A percentile compares a stretch with the other conserved stretches of the same genome.
Evolutionary conservation across 2,329 filamentous ascomycete genomes (phyloP).

Genomic region (Penicillium sp.): DNA sequence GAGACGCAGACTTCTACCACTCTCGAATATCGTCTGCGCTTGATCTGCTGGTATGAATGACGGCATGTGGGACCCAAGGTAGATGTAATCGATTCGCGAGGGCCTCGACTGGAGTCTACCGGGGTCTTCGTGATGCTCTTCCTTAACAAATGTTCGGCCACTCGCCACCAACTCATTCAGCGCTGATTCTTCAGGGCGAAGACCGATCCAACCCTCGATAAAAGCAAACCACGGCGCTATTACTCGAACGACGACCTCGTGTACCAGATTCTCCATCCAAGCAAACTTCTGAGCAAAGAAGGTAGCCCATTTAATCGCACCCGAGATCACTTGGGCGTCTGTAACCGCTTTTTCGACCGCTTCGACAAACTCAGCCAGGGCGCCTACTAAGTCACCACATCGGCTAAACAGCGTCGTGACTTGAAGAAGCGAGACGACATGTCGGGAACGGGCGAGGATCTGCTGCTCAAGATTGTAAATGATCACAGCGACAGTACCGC

Average conservation of each 20-base stretch:
- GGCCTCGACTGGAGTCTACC: conserved; percentile 54
- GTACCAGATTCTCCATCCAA: conserved; percentile 59
- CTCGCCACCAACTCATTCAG: conserved; percentile 46
- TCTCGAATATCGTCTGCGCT: conserved; percentile 68
- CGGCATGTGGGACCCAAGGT: conserved; percentile 55
- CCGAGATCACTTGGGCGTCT: conserved; percentile 59
- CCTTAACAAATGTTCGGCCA: conserved; percentile 57
- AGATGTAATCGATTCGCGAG: conserved; percentile 59
- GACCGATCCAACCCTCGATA: conserved; percentile 69
- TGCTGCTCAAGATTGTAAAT: conserved; percentile 37
- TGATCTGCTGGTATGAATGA: conserved; percentile 67
- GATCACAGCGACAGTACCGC: conserved; percentile 32
- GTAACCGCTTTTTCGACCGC: conserved; percentile 46
- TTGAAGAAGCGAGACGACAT: conserved; percentile 33
- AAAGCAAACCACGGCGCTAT: conserved; percentile 63
- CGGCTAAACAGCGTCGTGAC: conserved; percentile 37
- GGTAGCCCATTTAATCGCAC: conserved; percentile 58
- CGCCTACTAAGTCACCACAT: conserved; percentile 36
- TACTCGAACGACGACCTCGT: conserved; percentile 60
- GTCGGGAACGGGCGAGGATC: conserved; percentile 23
- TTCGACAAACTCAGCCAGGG: conserved; percentile 35
- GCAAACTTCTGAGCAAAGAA: conserved; percentile 59
- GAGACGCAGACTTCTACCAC: conserved; percentile 68
- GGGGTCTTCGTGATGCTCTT: conserved; percentile 57
- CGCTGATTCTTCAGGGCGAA: conserved; percentile 54